Percentiles rank a stretch among this genome's conserved stretches.
These are phyloP conservation scores for Boletus patriciae DNA, from an alignment of 768 basidiomycete genomes.

Conservation along the genomic window DNA sequence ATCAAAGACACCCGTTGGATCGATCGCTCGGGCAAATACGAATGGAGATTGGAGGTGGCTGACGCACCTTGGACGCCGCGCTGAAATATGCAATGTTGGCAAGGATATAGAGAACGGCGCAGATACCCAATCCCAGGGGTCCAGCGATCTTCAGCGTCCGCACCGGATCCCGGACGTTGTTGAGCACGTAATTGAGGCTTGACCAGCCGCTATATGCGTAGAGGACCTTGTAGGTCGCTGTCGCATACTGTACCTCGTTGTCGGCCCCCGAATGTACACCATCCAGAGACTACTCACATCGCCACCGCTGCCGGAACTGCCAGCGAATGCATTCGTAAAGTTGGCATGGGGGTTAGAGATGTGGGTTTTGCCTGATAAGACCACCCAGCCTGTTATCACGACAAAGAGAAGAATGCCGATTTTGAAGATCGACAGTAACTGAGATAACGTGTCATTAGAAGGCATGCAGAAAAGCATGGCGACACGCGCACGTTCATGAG, in stretches of 20 bases:
- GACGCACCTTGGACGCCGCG: constrained; percentile 24
- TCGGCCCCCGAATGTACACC: neutral
- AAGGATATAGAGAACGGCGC: constrained; percentile 51
- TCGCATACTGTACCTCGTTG: constrained; percentile 47
- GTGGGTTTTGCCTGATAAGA: constrained; percentile 56
- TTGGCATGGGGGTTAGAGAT: constrained; percentile 56
- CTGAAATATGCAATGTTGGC: constrained; percentile 62
- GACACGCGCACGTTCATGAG: constrained; percentile 52
- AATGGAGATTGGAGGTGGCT: too few relatives aligned
- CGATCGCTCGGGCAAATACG: neutral
- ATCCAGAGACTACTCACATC: constrained; percentile 32
- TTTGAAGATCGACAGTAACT: constrained; percentile 54
- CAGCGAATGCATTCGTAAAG: constrained; percentile 57
- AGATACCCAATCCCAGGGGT: constrained; percentile 56
- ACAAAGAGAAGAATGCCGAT: constrained; percentile 54
- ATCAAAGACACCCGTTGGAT: neutral
- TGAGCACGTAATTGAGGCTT: constrained; percentile 56
- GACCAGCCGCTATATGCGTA: constrained; percentile 54
- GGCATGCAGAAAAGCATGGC: neutral
- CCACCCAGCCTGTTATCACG: constrained; percentile 58
- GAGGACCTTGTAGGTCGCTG: constrained; percentile 63
- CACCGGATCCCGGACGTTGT: constrained; percentile 59
- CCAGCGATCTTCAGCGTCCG: constrained; percentile 63
- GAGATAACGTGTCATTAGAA: constrained; percentile 9
- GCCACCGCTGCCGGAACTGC: constrained; percentile 52